These are phyloP conservation scores for Sanguinoderma infundibulare DNA, from an alignment of 1,284 basidiomycete species.

Conservation along the genomic window DNA sequence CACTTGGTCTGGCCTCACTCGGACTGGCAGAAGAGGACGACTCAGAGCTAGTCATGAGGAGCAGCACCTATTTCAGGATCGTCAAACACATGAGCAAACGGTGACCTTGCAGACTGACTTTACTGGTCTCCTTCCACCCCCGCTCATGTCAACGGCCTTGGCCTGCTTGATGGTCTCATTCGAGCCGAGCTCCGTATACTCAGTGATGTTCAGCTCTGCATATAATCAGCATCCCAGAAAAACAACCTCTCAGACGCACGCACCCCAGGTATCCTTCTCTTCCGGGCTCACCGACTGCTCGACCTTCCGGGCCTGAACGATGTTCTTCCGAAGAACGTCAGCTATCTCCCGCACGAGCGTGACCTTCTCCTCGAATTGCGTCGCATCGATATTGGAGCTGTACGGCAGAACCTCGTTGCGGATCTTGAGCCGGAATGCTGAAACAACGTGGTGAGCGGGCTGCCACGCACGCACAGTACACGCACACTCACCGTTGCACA, in stretches of 20 bases:
- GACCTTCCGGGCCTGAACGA: slow-evolving; percentile 68
- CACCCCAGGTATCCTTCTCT: slow-evolving; percentile 61
- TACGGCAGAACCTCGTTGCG: slow-evolving; percentile 53
- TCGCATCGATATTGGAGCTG: slow-evolving; percentile 45
- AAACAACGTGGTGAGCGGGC: slow-evolving; percentile 21
- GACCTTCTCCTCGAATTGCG: slow-evolving; percentile 55
- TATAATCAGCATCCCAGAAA: background rate
- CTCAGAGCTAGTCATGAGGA: slow-evolving; percentile 36
- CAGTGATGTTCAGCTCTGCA: slow-evolving; percentile 64
- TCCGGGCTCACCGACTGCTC: slow-evolving; percentile 31
- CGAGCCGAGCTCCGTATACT: slow-evolving; percentile 75
- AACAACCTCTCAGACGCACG: slow-evolving; percentile 25
- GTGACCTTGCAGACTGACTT: slow-evolving; percentile 28
- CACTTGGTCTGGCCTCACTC: slow-evolving; percentile 41
- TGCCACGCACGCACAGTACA: slow-evolving; percentile 20
- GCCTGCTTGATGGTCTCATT: slow-evolving; percentile 72
- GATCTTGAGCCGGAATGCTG: slow-evolving; percentile 75
- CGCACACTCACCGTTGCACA: slow-evolving; percentile 30
- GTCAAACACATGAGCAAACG: slow-evolving; percentile 17
- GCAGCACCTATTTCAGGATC: slow-evolving; percentile 35
- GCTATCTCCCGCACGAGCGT: slow-evolving; percentile 67
- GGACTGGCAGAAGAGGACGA: slow-evolving; percentile 29
- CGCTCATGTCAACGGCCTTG: slow-evolving; percentile 46
- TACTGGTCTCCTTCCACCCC: slow-evolving; percentile 44
- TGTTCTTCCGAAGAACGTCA: slow-evolving; percentile 66